Evolutionary conservation across 345 rosid species (phyloP), one percentile per base, ranked within the genome.

Genomic region (Eutrema japonicum): DNA sequence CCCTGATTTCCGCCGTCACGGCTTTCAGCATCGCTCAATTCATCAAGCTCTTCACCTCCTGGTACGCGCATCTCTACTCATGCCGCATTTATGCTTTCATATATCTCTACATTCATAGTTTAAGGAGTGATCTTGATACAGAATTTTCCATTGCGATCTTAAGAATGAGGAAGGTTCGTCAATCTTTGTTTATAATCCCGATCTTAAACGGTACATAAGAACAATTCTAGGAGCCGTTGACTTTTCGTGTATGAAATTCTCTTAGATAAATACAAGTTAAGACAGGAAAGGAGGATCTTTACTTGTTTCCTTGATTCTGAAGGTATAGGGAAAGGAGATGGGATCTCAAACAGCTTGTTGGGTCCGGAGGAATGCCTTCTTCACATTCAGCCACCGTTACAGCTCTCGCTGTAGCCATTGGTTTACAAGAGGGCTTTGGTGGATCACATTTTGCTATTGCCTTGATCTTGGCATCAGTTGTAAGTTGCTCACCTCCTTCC

Each of bases 311-410:
- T 49, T 0, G 45, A 30, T 56, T 58, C n/a, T 67, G 54, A 83
- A 93, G 92, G 94, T 91, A 84, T 29, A 91, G 67, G 69, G 96
- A 89, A 81, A 78, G 83, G 71, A 76, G 82, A 77, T 83, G 91
- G 88, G 92, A 93, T 83, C 61, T 85, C 40, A 86, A 86, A 89
- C 88, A 74, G 70, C 94, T 93, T 45, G 33, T 91, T 26, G 94
- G 93, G 41, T 94, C 98, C 0, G 98, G 98, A 65, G 98, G 98
- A 42, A 91, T 94, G 98, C 97, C 98, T 12, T 94, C 98, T 36
- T 85, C 98, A 10, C 98, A 91, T 85, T 91, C 97, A 64, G 82
- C 97, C 1, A 93, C 94, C 0, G 96, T 91, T 45, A 71, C 89
- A 16, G 86, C 94, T 45, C 92, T 93, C 13, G 92, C 98, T 47